These are phyloP conservation scores for Trichoderma atrobrunneum DNA, from an alignment of 2,329 filamentous ascomycete species.

Conservation along the genomic window DNA sequence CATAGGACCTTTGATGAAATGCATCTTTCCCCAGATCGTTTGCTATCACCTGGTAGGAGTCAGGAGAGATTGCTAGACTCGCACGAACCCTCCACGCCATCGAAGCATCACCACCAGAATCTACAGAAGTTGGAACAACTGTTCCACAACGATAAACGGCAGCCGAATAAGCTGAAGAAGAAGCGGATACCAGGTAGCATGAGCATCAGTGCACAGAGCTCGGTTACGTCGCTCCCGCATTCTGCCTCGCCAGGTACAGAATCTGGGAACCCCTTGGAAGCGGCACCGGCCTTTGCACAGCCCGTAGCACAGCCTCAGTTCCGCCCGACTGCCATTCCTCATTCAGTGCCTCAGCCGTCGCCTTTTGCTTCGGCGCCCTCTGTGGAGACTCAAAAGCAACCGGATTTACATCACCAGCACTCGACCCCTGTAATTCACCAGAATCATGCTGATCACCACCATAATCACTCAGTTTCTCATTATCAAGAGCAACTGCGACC, in stretches of 20 bases:
- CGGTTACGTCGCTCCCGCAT: slow-evolving; percentile 66
- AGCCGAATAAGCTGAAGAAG: slow-evolving; percentile 89
- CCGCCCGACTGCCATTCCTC: slow-evolving; percentile 19
- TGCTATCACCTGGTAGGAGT: slow-evolving; percentile 41
- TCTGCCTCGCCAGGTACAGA: slow-evolving; percentile 49
- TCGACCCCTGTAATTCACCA: slow-evolving; percentile 24
- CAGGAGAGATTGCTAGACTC: slow-evolving; percentile 48
- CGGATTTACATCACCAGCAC: slow-evolving; percentile 23
- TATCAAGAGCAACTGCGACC: slow-evolving; percentile 44
- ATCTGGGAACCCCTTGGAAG: slow-evolving; percentile 46
- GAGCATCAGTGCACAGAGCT: slow-evolving; percentile 88
- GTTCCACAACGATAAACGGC: slow-evolving; percentile 67
- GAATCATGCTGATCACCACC: slow-evolving; percentile 33
- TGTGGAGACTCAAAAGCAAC: slow-evolving; percentile 12
- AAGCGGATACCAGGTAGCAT: slow-evolving; percentile 72
- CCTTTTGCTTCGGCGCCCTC: slow-evolving; percentile 12
- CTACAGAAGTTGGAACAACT: slow-evolving; percentile 68
- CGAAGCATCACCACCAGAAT: slow-evolving; percentile 60
- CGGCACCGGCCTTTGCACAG: neutral
- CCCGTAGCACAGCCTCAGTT: slow-evolving; percentile 21
- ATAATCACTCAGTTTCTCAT: slow-evolving; percentile 47
- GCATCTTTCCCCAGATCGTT: slow-evolving; percentile 30
- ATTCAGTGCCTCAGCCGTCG: slow-evolving; percentile 10
- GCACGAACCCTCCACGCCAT: slow-evolving; percentile 50
- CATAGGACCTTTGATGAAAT: slow-evolving; percentile 29